phyloP scores from a whole-genome alignment of 2,329 filamentous ascomycete genomes.

The Colletotrichum siamense region DNA sequence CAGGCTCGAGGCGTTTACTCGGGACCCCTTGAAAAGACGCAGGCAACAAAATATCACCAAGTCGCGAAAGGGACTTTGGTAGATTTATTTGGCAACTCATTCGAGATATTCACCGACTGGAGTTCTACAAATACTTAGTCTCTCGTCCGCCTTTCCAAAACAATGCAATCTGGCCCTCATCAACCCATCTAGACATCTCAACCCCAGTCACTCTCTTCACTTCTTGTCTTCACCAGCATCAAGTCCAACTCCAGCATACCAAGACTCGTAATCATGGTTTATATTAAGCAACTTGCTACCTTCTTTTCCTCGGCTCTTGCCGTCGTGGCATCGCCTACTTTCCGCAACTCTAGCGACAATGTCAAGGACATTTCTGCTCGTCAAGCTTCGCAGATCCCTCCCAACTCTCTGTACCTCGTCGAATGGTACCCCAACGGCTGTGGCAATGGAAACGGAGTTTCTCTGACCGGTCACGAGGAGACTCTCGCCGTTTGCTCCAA shows the following conservation, averaged over 20 bases:
- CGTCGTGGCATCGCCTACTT: neutral
- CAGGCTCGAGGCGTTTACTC: neutral
- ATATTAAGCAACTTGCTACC: neutral
- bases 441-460: neutral
- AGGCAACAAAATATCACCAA: neutral
- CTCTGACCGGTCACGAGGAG: neutral
- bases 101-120: neutral
- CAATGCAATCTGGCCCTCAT: neutral
- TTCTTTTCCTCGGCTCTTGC: neutral
- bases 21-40: neutral
- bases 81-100: neutral
- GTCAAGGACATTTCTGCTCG: neutral
- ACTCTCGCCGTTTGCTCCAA: neutral
- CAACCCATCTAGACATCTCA: neutral
- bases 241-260: neutral
- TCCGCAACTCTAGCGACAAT: neutral
- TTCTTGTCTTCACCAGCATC: neutral
- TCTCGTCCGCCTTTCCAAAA: neutral
- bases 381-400: neutral
- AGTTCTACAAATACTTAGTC: neutral
- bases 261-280: neutral
- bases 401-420: neutral
- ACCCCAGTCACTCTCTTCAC: neutral
- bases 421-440: neutral
- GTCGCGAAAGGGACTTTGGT: neutral